Evolutionary conservation across 805 yeast species (phyloP).

Genomic region (Clavispora santaluciae): DNA sequence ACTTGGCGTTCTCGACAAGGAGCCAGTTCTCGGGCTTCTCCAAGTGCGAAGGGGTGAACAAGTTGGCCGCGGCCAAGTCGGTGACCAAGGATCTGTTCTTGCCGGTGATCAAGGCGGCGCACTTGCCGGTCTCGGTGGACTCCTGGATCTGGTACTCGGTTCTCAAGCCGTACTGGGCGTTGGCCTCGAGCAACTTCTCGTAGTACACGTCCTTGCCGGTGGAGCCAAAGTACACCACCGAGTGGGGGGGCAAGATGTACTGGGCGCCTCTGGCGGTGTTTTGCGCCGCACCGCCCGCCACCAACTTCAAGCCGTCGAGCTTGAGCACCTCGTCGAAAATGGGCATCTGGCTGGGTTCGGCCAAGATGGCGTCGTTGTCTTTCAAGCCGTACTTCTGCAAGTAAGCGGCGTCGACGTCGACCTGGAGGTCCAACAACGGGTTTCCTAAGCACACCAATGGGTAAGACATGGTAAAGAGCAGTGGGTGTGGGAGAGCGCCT

Average conservation of each 20-base stretch:
- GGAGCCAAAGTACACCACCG: constrained; percentile 92
- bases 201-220: constrained; percentile 92
- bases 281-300: constrained; percentile 99
- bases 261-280: constrained; percentile 99
- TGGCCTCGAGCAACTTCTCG: constrained; percentile 76
- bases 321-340: constrained; percentile 76
- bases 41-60: constrained; percentile 85
- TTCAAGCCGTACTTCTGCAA: constrained; percentile 78
- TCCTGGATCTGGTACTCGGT: constrained; percentile 81
- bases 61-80: constrained; percentile 97
- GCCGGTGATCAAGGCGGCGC: constrained; percentile 93
- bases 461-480: constrained; percentile 44
- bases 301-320: constrained; percentile 54
- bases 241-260: constrained; percentile 71
- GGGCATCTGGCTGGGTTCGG: constrained; percentile 78
- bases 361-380: constrained; percentile 89
- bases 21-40: constrained; percentile 88
- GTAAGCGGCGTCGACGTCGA: constrained; percentile 61
- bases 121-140: constrained; percentile 85
- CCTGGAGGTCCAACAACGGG: constrained; percentile 86
- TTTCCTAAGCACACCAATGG: constrained; percentile 84
- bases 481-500: background rate
- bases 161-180: constrained; percentile 79
- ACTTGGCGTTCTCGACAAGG: constrained; percentile 72
- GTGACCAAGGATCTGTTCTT: constrained; percentile 90